Evolutionary conservation across 148 eudicot genomes (phyloP).

Genomic region (Diospyros kaki): DNA sequence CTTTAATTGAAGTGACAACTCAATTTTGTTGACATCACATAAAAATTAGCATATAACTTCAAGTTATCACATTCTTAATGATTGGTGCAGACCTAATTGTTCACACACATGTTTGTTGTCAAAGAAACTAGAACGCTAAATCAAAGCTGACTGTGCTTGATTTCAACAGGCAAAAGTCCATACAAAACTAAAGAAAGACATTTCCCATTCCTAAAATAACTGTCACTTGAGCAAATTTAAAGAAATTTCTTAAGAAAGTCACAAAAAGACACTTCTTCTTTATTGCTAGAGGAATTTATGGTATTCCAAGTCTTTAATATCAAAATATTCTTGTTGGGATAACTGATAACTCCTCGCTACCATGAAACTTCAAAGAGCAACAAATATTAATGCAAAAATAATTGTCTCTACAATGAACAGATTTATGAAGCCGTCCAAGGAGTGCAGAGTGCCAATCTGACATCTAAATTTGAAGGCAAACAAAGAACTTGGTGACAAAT

Average conservation of each 20-base stretch:
- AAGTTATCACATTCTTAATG: neutral
- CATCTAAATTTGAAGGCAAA: conserved; percentile 1
- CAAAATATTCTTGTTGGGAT: neutral
- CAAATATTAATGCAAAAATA: neutral
- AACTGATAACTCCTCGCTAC: neutral
- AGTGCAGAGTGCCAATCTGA: neutral
- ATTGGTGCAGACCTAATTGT: neutral
- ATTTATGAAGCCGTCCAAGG: neutral
- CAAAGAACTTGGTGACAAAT: neutral
- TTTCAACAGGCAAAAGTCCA: neutral
- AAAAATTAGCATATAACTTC: neutral
- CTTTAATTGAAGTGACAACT: too few species aligned
- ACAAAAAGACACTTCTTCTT: neutral
- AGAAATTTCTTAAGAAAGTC: neutral
- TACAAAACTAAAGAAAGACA: neutral
- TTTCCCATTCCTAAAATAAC: neutral
- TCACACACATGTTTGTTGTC: neutral
- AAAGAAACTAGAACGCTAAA: neutral
- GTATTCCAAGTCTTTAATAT: conserved; percentile 3
- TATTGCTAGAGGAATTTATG: neutral
- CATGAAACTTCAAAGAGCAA: neutral
- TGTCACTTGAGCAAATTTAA: neutral
- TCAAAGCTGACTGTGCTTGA: neutral
- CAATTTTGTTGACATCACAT: neutral
- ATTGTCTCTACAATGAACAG: neutral